A percentile compares a stretch with the other conserved stretches of the same genome.
Evolutionary conservation across 31 red algal genomes (phyloP).

Genomic region (Bonnemaisonia californica): DNA sequence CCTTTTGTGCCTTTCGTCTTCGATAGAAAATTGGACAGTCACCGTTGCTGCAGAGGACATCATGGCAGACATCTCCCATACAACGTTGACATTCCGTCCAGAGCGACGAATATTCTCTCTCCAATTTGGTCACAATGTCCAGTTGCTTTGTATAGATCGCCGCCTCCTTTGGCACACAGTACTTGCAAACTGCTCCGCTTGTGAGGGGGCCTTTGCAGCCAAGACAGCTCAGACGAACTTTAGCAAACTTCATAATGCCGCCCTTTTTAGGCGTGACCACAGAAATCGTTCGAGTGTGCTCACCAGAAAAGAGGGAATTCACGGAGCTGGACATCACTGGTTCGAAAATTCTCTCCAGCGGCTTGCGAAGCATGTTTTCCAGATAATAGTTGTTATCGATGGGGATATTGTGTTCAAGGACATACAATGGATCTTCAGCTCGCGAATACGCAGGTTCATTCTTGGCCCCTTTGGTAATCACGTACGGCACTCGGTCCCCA

Average conservation of each 20-base stretch:
- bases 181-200: slow-evolving; percentile 73
- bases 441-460: slow-evolving; percentile 84
- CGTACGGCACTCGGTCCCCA: slow-evolving; percentile 98
- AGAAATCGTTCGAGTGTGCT: slow-evolving; percentile 88
- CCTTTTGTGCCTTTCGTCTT: slow-evolving; percentile 90
- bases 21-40: slow-evolving; percentile 99
- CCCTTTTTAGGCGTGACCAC: slow-evolving; percentile 88
- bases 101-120: slow-evolving; percentile 75
- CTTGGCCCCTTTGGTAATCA: slow-evolving; percentile 85
- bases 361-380: slow-evolving; percentile 98
- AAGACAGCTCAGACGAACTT: slow-evolving; percentile 77
- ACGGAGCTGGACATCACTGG: slow-evolving; percentile 78
- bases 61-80: slow-evolving; percentile 93
- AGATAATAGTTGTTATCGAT: slow-evolving; percentile 97
- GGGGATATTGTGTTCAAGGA: slow-evolving; percentile 89
- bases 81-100: slow-evolving; percentile 99
- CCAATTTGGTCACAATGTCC: slow-evolving; percentile 46
- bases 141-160: slow-evolving; percentile 76
- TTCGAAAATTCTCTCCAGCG: slow-evolving; percentile 96
- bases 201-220: slow-evolving; percentile 81
- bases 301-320: slow-evolving; percentile 82
- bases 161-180: slow-evolving; percentile 74
- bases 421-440: slow-evolving; percentile 98
- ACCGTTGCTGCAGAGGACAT: slow-evolving; percentile 96
- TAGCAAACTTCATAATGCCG: slow-evolving; percentile 90